Percentiles rank a stretch among this genome's conserved stretches.
These are phyloP conservation scores for Asterionellopsis glacialis DNA, from an alignment of 108 stramenopile genomes.

Conservation along the genomic window DNA sequence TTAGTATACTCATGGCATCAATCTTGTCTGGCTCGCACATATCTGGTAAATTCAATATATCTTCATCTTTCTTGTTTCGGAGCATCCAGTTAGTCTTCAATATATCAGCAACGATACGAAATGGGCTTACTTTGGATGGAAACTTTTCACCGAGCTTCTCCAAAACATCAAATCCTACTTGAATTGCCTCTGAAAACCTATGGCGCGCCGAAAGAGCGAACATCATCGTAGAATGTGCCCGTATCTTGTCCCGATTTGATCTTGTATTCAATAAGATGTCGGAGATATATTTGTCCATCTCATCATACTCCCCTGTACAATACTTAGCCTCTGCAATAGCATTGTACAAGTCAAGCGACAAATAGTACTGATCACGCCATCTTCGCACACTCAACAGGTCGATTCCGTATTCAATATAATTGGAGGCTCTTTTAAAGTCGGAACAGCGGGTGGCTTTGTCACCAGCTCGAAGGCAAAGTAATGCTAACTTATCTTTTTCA, in stretches of 20 bases:
- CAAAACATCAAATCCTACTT: conserved; percentile 22
- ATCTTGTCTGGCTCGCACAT: conserved; percentile 11
- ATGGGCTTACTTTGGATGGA: conserved; percentile 14
- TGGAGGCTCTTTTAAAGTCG: conserved; percentile 11
- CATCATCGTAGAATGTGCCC: conserved; percentile 25
- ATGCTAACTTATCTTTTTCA: conserved; percentile 11
- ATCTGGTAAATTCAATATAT: conserved; percentile 4
- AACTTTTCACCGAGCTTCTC: conserved; percentile 21
- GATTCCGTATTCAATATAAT: conserved; percentile 13
- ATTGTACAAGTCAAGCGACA: conserved; percentile 36
- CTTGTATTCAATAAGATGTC: conserved; percentile 15
- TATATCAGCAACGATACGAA: conserved; percentile 7
- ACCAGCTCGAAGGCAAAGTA: conserved; percentile 13
- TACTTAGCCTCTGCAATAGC: conserved; percentile 36
- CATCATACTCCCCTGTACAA: conserved; percentile 25
- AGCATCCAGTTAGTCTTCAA: conserved; percentile 13
- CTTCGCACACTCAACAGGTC: conserved; percentile 9
- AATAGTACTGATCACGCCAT: conserved; percentile 31
- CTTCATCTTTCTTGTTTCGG: conserved; percentile 10
- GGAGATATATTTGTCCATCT: conserved; percentile 3
- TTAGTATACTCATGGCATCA: conserved; percentile 46
- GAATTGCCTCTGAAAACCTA: conserved; percentile 19
- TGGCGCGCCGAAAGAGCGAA: conserved; percentile 15
- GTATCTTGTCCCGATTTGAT: conserved; percentile 28
- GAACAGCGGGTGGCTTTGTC: conserved; percentile 16